phyloP scores from a whole-genome alignment of 345 rosid species.

The Rhodamnia argentea region DNA sequence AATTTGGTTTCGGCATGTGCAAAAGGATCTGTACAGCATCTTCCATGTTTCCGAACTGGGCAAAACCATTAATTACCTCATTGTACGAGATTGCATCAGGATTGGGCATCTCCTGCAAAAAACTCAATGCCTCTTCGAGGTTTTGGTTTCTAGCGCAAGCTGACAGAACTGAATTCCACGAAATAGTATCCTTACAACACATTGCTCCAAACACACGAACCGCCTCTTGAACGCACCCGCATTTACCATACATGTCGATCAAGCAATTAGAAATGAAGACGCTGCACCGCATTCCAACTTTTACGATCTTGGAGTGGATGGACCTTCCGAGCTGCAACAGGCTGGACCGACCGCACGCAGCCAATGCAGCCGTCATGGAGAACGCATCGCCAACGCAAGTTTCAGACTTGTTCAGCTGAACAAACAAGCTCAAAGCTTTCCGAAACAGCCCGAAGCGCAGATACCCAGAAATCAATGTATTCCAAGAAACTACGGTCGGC shows the following conservation, averaged over 20 bases:
- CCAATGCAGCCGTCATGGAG: slow-evolving; percentile 52
- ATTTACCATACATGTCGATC: slow-evolving; percentile 82
- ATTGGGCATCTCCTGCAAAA: slow-evolving; percentile 43
- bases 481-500: slow-evolving; percentile 70
- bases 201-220: slow-evolving; percentile 32
- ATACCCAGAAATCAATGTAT: slow-evolving; percentile 51
- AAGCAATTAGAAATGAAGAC: slow-evolving; percentile 56
- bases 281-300: slow-evolving; percentile 33
- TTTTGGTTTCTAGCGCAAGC: slow-evolving; percentile 53
- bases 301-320: slow-evolving; percentile 52
- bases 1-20: slow-evolving; percentile 42
- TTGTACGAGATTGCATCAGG: slow-evolving; percentile 72
- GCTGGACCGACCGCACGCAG: slow-evolving; percentile 46
- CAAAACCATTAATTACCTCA: slow-evolving; percentile 51
- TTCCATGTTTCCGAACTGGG: slow-evolving; percentile 45
- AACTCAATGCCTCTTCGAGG: slow-evolving; percentile 39
- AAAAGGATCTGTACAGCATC: slow-evolving; percentile 35
- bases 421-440: slow-evolving; percentile 39
- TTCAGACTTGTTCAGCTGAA: slow-evolving; percentile 38
- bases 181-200: slow-evolving; percentile 47
- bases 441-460: slow-evolving; percentile 38
- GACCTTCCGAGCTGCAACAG: slow-evolving; percentile 27
- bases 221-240: slow-evolving; percentile 48
- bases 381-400: slow-evolving; percentile 32
- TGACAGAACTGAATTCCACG: slow-evolving; percentile 77